Base-by-base conservation (phyloP, 2,329 filamentous ascomycete species). In the Lizonia empirigonia region DNA sequence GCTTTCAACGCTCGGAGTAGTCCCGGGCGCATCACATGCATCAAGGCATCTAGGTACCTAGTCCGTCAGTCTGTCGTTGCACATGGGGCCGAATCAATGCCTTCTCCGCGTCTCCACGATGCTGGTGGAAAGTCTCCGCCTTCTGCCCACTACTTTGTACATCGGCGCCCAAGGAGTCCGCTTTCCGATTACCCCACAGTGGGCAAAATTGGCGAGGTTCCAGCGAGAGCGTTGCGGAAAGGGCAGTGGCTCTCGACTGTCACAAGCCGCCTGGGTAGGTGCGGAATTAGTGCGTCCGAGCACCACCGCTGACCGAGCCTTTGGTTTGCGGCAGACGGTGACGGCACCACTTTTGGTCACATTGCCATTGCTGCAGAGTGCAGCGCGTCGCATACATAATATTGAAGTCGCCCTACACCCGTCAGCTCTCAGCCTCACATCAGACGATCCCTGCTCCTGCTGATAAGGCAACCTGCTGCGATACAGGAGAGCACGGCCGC, bases 331-430 rank as follows among this genome's bases (percentile, higher is more conserved):
- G 45, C 50, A 62, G 37, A 56, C 53, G 40, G 59, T 62, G 60
- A 68, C 60, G 62, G 62, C 64, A 65, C 44, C 55, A 65, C 55
- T 61, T 58, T 46, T 55, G 45, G 49, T 55, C 62, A 58, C 51
- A 35, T 42, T 40, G 41, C 38, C 3, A 7, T 38, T 23, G 10
- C 20, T 35, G 12, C 30, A 38, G 16, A 23, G 15, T 13, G 36
- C 27, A 35, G 44, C 23, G 6, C 23, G 24, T 27, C 42, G 26
- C 27, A 20, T 48, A 44, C 22, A 52, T 35, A 48, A 19, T 27
- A 20, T 8, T 40, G 27, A 35, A 30, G 18, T 15, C 10, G 22
- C 23, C 7, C 45, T 46, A 32, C 41, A 40, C 16, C 32, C 23
- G 45, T 50, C 40, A 49, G 30, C 30, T 26, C 40, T 39, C 38